Conservation (phyloP, 2,329 filamentous ascomycete species). For the Neofusicoccum kwambonambiense region DNA sequence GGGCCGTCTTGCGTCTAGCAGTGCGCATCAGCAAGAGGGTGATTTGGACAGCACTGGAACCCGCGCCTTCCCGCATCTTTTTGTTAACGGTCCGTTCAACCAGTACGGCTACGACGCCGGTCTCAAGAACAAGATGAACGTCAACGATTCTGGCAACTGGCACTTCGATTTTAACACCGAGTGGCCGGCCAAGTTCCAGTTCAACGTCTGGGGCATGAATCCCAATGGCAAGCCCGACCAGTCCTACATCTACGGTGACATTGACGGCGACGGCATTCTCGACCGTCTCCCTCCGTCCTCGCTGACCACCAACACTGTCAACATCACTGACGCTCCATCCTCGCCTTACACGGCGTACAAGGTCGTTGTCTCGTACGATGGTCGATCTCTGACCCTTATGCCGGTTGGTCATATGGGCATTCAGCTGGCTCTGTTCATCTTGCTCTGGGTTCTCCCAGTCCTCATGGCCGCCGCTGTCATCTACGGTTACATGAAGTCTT, state of each 20-base stretch:
- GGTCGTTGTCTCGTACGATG: conserved; percentile 56
- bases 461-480: conserved; percentile 50
- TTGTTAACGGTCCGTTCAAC: conserved; percentile 63
- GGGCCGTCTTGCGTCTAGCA: conserved; percentile 58
- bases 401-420: conserved; percentile 54
- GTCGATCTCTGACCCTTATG: conserved; percentile 50
- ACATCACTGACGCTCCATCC: conserved; percentile 56
- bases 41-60: conserved; percentile 45
- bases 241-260: conserved; percentile 59
- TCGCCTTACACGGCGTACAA: conserved; percentile 41
- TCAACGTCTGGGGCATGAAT: conserved; percentile 68
- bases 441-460: conserved; percentile 56
- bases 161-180: conserved; percentile 61
- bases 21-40: conserved; percentile 59
- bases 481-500: conserved; percentile 59
- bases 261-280: conserved; percentile 59
- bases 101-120: conserved; percentile 64
- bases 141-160: conserved; percentile 55
- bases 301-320: conserved; percentile 55
- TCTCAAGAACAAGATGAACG: conserved; percentile 52
- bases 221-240: conserved; percentile 62
- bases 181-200: conserved; percentile 61
- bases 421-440: conserved; percentile 55
- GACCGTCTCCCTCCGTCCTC: conserved; percentile 63
- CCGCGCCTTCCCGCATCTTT: conserved; percentile 53